Evolutionary conservation across 1,284 basidiomycete species (phyloP), one percentile per base, ranked within the genome.

Genomic region (Sphaerobolus stellatus): DNA sequence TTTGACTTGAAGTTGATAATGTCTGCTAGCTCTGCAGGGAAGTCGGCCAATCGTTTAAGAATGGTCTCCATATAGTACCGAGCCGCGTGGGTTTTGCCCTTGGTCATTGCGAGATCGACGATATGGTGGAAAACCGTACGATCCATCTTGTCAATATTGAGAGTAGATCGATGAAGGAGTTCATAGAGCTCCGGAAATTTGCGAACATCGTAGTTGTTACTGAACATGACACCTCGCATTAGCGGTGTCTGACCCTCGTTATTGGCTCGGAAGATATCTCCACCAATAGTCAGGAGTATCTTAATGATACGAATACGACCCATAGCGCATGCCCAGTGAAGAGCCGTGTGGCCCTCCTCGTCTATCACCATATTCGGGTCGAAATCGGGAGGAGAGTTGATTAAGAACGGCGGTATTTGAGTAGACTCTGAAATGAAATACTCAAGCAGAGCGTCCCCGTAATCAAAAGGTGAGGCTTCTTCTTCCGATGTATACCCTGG

Each of bases 321-420:
- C 96, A 99, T 99, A 9, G 97, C 97, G 64, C 94, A 97, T 2
- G 96, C 97, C 97, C 97, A 99, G 68, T 99, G 97, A 18, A 99
- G 74, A 20, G 97, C 88, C 0, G 96, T 98, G 70, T 99, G 97
- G 0, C 94, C 94, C 67, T 99, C 97, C 62, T 99, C 97, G 72
- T 99, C 97, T 60, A 99, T 99, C 47, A 89, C 86, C 77, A 95
- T 92, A 67, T 99, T 95, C 7, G 97, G 87, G 68, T 99, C 93
- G 70, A 98, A 97, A 73, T 98, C 92, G 41, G 82, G 68, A 2
- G 97, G 95, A 4, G 96, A 97, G 45, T 82, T 83, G 57, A 97
- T 87, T 63, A 99, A 85, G 54, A 98, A 79, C 24, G 84, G 78
- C 4, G 97, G 97, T 36, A 98, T 87, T 66, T 95, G 91, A 60